Conservation (phyloP, 2,329 filamentous ascomycete genomes). For the Cytospora piceicola region DNA sequence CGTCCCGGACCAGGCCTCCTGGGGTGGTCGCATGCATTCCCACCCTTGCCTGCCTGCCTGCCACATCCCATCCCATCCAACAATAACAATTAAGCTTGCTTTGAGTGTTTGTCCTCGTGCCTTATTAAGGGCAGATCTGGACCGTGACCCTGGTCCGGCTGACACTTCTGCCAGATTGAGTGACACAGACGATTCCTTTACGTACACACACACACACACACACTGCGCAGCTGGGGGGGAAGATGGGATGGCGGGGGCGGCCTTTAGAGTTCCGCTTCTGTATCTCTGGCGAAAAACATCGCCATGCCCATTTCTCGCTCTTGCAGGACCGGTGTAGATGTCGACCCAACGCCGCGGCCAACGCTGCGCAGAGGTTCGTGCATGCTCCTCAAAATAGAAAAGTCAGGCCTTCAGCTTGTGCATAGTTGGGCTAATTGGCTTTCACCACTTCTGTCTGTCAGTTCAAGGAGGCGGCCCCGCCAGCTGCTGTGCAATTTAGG, state of each 20-base stretch:
- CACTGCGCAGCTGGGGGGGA: neutral
- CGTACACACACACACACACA: constrained; percentile 1
- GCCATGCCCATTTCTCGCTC: neutral
- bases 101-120: neutral
- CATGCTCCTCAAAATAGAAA: constrained; percentile 16
- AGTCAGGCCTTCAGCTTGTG: constrained; percentile 24
- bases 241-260: too few relatives aligned
- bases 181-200: constrained; percentile 21
- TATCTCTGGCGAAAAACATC: constrained; percentile 1
- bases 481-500: constrained; percentile 21
- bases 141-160: constrained; percentile 20
- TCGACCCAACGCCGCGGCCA: constrained; percentile 12
- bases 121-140: constrained; percentile 14
- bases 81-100: neutral
- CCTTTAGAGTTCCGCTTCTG: constrained; percentile 3
- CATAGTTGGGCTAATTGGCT: constrained; percentile 19
- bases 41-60: too few relatives aligned
- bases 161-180: constrained; percentile 16
- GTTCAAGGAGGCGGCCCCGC: constrained; percentile 12
- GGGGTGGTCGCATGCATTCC: constrained; percentile 24
- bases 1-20: constrained; percentile 29
- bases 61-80: too few relatives aligned
- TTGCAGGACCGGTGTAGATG: constrained; percentile 24
- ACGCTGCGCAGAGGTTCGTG: constrained; percentile 15
- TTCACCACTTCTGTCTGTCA: constrained; percentile 19